These are phyloP conservation scores for Solanum clarkiae DNA, from an alignment of 257 asterid genomes.

Conservation along the genomic window DNA sequence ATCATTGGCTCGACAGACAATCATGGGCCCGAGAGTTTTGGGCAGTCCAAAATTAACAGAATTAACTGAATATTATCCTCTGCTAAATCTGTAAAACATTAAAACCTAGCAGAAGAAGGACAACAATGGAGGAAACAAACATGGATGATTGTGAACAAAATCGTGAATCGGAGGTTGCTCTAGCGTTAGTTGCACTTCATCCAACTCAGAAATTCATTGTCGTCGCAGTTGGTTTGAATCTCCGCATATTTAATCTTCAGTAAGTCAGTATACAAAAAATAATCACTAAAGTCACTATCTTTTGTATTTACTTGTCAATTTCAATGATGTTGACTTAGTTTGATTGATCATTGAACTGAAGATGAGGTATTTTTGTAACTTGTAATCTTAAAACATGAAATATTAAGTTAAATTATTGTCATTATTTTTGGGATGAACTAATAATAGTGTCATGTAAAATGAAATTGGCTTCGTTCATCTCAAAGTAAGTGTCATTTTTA, in stretches of 20 bases:
- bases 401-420: neutral
- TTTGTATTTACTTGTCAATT: neutral
- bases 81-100: neutral
- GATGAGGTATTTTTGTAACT: neutral
- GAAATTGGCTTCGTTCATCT: too few species aligned
- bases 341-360: neutral
- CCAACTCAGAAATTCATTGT: conserved; percentile 45
- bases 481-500: neutral
- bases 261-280: conserved; percentile 7
- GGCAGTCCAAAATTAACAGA: too few species aligned
- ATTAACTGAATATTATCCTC: neutral
- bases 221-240: conserved; percentile 57
- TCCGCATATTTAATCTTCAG: conserved; percentile 68
- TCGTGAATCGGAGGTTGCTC: conserved; percentile 68
- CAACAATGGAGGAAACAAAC: conserved; percentile 38
- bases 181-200: conserved; percentile 67
- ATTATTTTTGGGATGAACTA: neutral
- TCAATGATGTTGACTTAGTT: neutral
- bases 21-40: too few species aligned
- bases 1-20: neutral
- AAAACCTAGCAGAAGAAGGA: neutral
- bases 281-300: neutral
- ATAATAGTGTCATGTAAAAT: neutral
- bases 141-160: conserved; percentile 46
- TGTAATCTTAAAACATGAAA: neutral